These are phyloP conservation scores for Fusarium sambucinum DNA, from an alignment of 2,329 filamentous ascomycete genomes.

Conservation along the genomic window DNA sequence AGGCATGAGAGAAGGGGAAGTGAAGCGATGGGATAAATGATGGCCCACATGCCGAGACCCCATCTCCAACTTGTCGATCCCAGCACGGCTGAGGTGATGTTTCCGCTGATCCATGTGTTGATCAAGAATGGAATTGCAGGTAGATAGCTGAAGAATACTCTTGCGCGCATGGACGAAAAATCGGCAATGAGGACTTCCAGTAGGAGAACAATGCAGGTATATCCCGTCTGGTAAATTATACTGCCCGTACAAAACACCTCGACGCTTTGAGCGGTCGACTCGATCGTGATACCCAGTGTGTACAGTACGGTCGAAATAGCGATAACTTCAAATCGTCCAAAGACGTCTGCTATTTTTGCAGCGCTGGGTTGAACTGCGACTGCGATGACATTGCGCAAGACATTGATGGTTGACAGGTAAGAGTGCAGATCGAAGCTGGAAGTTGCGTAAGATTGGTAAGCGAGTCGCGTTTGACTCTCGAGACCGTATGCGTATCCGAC, in stretches of 20 bases:
- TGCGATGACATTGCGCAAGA: slow-evolving; percentile 69
- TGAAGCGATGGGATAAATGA: slow-evolving; percentile 69
- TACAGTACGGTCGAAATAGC: slow-evolving; percentile 68
- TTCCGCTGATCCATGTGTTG: slow-evolving; percentile 74
- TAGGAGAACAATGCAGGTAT: slow-evolving; percentile 67
- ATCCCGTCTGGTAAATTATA: slow-evolving; percentile 69
- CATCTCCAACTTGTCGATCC: slow-evolving; percentile 67
- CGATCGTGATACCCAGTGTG: slow-evolving; percentile 64
- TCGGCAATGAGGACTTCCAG: slow-evolving; percentile 72
- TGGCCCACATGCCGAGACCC: slow-evolving; percentile 74
- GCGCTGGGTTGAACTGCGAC: slow-evolving; percentile 69
- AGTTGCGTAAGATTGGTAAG: slow-evolving; percentile 68
- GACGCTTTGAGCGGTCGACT: slow-evolving; percentile 62
- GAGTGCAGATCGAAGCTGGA: slow-evolving; percentile 65
- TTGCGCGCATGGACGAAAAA: slow-evolving; percentile 68
- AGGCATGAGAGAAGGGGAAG: slow-evolving; percentile 65
- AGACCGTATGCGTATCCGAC: slow-evolving; percentile 71
- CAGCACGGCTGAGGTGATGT: slow-evolving; percentile 65
- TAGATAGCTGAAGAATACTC: slow-evolving; percentile 73
- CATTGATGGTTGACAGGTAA: slow-evolving; percentile 68
- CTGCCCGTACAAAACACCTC: slow-evolving; percentile 65
- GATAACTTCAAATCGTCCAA: slow-evolving; percentile 71
- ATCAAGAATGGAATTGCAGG: slow-evolving; percentile 69
- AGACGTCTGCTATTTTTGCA: slow-evolving; percentile 72
- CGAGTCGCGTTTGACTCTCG: slow-evolving; percentile 63